Evolutionary conservation across 2,329 filamentous ascomycete genomes (phyloP), one percentile per base, ranked within the genome.

Genomic region (Aspergillus fructus): DNA sequence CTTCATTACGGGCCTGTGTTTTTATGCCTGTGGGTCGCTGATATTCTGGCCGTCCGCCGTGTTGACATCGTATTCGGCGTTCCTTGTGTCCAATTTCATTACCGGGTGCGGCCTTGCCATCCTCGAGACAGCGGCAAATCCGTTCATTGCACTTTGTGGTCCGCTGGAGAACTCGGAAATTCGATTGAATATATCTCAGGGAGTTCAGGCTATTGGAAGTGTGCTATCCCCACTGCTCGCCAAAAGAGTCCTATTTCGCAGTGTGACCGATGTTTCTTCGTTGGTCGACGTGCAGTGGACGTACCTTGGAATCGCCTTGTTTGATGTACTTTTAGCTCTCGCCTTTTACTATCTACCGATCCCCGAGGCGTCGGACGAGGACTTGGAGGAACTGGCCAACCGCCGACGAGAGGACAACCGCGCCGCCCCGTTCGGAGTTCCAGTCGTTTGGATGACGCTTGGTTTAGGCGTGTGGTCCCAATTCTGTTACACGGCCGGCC

Each of bases 31-130:
- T 58, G 85, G 85, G 3, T 79, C 82, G 0, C 70, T 87, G 11
- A 76, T 87, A 15, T 88, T 87, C 71, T 88, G 85, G 85, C 85
- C 85, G 0, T 85, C 85, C 3, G 85, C 85, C 2, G 84, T 87
- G 2, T 71, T 87, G 30, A 82, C 81, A 0, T 87, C 83, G 0
- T 86, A 85, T 56, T 76, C 80, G 1, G 83, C 84, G 0, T 87
- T 86, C 58, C 71, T 85, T 2, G 71, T 86, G 19, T 86, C 84
- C 3, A 87, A 87, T 60, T 84, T 87, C 64, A 83, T 88, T 55
- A 83, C 85, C 3, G 85, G 83, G 0, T 77, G 82, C 23, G 85
- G 85, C 1, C 74, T 88, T 11, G 83, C 83, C 1, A 83, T 83
- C 9, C 69, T 88, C 34, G 85, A 88, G 66, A 80, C 85, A 0